Percentiles rank a stretch among this genome's conserved stretches.
These are phyloP conservation scores for Fraxinus xanthoxyloides DNA, from an alignment of 305 asterid genomes.

Conservation along the genomic window DNA sequence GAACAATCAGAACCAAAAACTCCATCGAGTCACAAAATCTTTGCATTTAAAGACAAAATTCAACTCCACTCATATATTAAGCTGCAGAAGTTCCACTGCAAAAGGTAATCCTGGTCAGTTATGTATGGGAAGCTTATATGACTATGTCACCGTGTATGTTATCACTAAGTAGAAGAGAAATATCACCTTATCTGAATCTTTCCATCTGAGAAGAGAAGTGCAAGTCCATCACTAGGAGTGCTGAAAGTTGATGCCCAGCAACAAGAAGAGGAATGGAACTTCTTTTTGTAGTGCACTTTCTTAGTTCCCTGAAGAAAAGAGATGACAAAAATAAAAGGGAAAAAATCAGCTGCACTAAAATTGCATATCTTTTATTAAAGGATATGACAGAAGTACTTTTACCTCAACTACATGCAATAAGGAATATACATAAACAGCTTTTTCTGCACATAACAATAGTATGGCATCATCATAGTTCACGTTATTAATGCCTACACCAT, in stretches of 20 bases:
- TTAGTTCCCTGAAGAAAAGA: constrained; percentile 60
- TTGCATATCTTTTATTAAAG: background rate
- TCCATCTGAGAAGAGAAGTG: constrained; percentile 74
- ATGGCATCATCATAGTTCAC: constrained; percentile 38
- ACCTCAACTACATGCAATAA: constrained; percentile 76
- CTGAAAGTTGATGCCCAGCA: constrained; percentile 79
- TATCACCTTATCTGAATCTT: constrained; percentile 76
- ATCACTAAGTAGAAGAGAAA: constrained; percentile 5
- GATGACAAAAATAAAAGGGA: constrained; percentile 12
- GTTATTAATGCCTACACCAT: constrained; percentile 34
- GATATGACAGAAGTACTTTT: constrained; percentile 16
- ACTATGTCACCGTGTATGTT: background rate
- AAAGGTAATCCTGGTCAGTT: background rate
- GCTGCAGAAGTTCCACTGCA: background rate
- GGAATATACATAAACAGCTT: constrained; percentile 74
- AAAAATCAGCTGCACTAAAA: background rate
- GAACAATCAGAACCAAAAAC: background rate
- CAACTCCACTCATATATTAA: background rate
- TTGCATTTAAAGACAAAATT: background rate
- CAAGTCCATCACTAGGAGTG: constrained; percentile 55
- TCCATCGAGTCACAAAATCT: background rate
- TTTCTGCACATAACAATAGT: constrained; percentile 75
- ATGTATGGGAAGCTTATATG: background rate
- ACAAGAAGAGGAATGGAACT: constrained; percentile 71
- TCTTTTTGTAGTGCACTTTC: constrained; percentile 81